Percentiles rank a stretch among this genome's conserved stretches.
These are phyloP conservation scores for Antarctomyces pellizariae DNA, from an alignment of 495 filamentous ascomycete species.

Conservation along the genomic window DNA sequence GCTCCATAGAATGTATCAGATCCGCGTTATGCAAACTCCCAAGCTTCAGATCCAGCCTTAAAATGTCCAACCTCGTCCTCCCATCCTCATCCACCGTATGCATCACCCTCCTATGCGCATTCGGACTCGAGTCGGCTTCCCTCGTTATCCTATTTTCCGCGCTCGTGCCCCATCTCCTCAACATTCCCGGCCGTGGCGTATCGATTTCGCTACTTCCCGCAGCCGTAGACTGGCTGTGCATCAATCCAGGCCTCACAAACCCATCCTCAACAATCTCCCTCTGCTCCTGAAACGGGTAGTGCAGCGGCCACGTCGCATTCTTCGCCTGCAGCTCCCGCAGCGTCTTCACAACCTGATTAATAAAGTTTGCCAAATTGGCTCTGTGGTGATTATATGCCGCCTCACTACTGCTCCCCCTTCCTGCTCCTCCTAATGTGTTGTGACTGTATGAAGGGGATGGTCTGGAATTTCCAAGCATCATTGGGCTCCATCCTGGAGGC, in stretches of 20 bases:
- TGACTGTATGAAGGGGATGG: conserved; percentile 29
- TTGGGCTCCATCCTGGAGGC: conserved; percentile 22
- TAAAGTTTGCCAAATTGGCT: conserved; percentile 59
- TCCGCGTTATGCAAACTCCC: conserved; percentile 68
- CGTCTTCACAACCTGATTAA: conserved; percentile 63
- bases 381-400: conserved; percentile 88
- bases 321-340: conserved; percentile 57
- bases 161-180: conserved; percentile 51
- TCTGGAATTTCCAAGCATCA: conserved; percentile 42
- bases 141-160: conserved; percentile 29
- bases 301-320: conserved; percentile 80
- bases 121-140: conserved; percentile 47
- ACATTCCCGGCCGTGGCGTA: conserved; percentile 22
- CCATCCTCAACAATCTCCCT: conserved; percentile 7
- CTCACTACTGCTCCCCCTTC: conserved; percentile 11
- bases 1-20: conserved; percentile 90
- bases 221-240: conserved; percentile 26
- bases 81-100: conserved; percentile 26
- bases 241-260: conserved; percentile 28
- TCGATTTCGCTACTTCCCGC: conserved; percentile 14
- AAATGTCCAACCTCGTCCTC: conserved; percentile 60
- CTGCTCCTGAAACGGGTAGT: conserved; percentile 42
- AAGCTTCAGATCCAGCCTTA: conserved; percentile 86
- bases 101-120: conserved; percentile 34
- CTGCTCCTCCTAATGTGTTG: too few species aligned